Evolutionary conservation across 139 green algal species (phyloP).

Genomic region (Dunaliella primolecta): DNA sequence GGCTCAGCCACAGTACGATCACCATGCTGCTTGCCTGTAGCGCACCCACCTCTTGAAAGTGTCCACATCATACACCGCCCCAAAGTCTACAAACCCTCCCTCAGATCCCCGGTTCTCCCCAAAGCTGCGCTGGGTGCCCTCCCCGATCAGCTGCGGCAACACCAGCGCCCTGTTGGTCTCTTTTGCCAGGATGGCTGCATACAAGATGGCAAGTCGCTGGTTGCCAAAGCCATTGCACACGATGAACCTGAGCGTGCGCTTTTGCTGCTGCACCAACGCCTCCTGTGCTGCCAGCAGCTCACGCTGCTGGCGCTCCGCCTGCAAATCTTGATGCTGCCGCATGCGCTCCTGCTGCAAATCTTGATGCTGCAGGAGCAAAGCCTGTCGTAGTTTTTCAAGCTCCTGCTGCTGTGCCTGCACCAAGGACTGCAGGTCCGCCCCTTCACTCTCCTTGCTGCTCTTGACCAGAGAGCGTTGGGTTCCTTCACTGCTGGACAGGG

Average conservation of each 20-base stretch:
- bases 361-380: not conserved
- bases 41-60: not conserved
- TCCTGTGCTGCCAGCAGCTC: not conserved
- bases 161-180: conserved; percentile 19
- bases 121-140: conserved; percentile 21
- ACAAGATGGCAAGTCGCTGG: conserved; percentile 40
- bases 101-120: not conserved
- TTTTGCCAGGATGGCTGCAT: conserved; percentile 27
- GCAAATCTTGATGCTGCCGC: not conserved
- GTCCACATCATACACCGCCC: not conserved
- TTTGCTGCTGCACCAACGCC: conserved; percentile 4
- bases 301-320: not conserved
- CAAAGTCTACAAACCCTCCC: conserved; percentile 8
- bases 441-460: too few relatives aligned
- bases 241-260: conserved; percentile 26
- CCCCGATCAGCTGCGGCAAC: conserved; percentile 29
- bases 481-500: too few relatives aligned
- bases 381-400: not conserved
- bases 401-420: conserved; percentile 5
- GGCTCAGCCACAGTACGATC: too few relatives aligned
- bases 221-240: conserved; percentile 54
- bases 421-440: not conserved
- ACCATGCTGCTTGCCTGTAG: too few relatives aligned
- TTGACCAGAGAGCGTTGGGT: too few relatives aligned
- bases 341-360: not conserved